Percentiles rank a stretch among this genome's conserved stretches.
Evolutionary conservation across 225 moss, liverwort and hornwort species (phyloP).

Genomic region (Ulota crispa): DNA sequence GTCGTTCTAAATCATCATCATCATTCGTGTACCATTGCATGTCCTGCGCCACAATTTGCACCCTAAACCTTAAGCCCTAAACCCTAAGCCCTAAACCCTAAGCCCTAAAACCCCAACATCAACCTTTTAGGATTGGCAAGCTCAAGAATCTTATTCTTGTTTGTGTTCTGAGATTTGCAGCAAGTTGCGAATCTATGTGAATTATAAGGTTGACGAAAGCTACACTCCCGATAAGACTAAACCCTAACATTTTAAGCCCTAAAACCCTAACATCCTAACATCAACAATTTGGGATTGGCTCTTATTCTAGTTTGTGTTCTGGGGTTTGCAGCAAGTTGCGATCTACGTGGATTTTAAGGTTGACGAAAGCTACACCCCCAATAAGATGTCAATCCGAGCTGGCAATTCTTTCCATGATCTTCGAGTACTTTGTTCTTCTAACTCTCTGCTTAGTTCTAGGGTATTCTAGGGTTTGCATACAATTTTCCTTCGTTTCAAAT

Average conservation of each 20-base stretch:
- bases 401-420: constrained; percentile 98
- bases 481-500: background rate
- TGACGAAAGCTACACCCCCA: constrained; percentile 97
- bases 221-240: background rate
- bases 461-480: background rate
- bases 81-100: constrained; percentile 17
- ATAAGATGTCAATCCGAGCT: constrained; percentile 89
- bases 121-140: background rate
- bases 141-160: background rate
- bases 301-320: background rate
- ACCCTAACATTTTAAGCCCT: too few species aligned
- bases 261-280: too few species aligned
- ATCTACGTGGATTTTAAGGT: constrained; percentile 88
- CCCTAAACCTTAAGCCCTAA: background rate
- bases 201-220: constrained; percentile 25
- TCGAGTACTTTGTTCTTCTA: constrained; percentile 47
- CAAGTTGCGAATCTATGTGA: constrained; percentile 80
- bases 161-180: constrained; percentile 38
- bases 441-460: background rate
- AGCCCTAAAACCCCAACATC: too few species aligned
- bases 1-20: background rate
- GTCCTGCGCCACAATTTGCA: background rate
- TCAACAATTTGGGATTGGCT: background rate
- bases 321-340: constrained; percentile 72
- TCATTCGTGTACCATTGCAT: background rate